These are phyloP conservation scores for Serendipita sp. DNA, from an alignment of 768 basidiomycete species.

Conservation along the genomic window DNA sequence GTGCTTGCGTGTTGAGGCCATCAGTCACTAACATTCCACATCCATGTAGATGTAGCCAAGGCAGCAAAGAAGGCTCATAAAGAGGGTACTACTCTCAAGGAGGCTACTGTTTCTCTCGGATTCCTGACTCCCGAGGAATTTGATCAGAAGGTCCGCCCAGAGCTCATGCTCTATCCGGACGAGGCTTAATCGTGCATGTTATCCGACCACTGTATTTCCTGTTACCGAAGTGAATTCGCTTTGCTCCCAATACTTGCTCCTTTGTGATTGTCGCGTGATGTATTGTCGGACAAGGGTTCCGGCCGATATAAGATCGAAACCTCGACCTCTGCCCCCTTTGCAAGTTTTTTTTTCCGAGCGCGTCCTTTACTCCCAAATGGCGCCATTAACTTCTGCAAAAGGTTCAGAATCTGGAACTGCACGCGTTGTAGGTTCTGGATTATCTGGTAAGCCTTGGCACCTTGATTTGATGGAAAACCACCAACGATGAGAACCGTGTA, in stretches of 20 bases:
- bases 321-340: neutral
- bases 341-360: neutral
- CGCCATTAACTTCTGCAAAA: constrained; percentile 20
- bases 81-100: constrained; percentile 91
- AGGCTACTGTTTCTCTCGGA: constrained; percentile 78
- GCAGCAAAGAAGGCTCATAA: constrained; percentile 99
- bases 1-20: constrained; percentile 20
- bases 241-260: neutral
- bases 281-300: neutral
- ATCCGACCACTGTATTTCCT: neutral
- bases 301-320: neutral
- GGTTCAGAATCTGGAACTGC: constrained; percentile 78
- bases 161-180: constrained; percentile 73
- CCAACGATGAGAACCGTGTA: constrained; percentile 17
- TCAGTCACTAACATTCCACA: constrained; percentile 8
- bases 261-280: neutral
- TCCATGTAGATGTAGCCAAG: constrained; percentile 72
- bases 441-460: constrained; percentile 49
- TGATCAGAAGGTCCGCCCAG: constrained; percentile 82
- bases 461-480: neutral
- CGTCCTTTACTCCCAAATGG: neutral
- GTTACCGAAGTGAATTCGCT: neutral
- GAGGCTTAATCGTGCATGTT: constrained; percentile 17
- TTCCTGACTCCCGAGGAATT: constrained; percentile 83
- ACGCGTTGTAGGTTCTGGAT: constrained; percentile 78